Evolutionary conservation across 768 basidiomycete genomes (phyloP).

Genomic region (Hortiboletus flavorubellus): DNA sequence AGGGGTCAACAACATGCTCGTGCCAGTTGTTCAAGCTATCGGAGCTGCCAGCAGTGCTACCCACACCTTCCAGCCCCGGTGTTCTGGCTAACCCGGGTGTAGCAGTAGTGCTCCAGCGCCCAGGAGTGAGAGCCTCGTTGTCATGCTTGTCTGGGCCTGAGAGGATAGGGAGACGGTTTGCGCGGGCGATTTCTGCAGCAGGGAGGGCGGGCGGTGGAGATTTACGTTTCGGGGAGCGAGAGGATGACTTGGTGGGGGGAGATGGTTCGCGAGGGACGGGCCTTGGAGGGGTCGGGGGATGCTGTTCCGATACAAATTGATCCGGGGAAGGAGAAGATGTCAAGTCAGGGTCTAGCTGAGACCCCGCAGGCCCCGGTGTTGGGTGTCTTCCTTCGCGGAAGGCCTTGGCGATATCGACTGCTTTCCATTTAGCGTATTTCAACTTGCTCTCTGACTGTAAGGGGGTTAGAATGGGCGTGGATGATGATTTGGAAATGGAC

Average conservation of each 20-base stretch:
- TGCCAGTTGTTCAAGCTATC: conserved; percentile 27
- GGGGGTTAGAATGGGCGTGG: neutral
- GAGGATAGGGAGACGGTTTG: conserved; percentile 26
- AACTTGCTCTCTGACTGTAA: conserved; percentile 80
- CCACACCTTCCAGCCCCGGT: conserved; percentile 19
- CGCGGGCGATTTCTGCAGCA: conserved; percentile 28
- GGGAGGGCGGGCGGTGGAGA: conserved; percentile 32
- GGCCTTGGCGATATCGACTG: conserved; percentile 91
- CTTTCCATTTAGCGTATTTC: conserved; percentile 96
- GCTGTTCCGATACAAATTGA: conserved; percentile 12
- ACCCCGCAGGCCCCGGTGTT: conserved; percentile 70
- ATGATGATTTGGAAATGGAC: conserved; percentile 16
- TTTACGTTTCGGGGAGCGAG: conserved; percentile 30
- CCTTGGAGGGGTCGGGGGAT: conserved; percentile 15
- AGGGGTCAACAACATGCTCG: conserved; percentile 29
- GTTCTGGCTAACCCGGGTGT: conserved; percentile 55
- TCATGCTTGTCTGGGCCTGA: conserved; percentile 25
- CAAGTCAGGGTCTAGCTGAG: conserved; percentile 26
- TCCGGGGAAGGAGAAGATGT: conserved; percentile 9
- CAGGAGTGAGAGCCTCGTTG: conserved; percentile 44
- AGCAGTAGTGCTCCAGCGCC: conserved; percentile 72
- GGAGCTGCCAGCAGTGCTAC: conserved; percentile 13
- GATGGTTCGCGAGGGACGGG: conserved; percentile 27
- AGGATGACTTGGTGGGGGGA: conserved; percentile 20
- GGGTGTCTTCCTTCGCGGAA: conserved; percentile 91